Evolutionary conservation across 306 rosid species (phyloP).

Genomic region (Inga laurina): DNA sequence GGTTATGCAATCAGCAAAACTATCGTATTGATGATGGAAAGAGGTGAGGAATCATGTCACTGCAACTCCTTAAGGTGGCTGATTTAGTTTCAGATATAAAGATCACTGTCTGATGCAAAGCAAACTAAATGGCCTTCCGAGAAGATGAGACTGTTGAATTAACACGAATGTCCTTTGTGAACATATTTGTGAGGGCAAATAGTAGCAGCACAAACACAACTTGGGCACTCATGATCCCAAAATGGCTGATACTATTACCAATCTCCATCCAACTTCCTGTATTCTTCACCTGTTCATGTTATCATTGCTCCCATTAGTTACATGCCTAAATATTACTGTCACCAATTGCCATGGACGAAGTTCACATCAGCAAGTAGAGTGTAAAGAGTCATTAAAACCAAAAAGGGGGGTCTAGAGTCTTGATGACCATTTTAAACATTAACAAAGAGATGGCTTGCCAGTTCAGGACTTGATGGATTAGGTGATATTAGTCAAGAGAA

Average conservation of each 20-base stretch:
- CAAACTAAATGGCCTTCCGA: conserved; percentile 63
- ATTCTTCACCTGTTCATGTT: conserved; percentile 80
- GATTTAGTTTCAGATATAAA: too few relatives aligned
- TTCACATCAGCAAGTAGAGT: neutral
- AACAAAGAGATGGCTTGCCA: neutral
- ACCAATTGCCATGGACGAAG: neutral
- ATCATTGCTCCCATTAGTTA: conserved; percentile 9
- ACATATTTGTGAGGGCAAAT: conserved; percentile 74
- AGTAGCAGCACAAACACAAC: conserved; percentile 83
- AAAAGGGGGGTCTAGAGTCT: neutral
- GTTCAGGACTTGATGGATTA: neutral
- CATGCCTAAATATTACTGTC: neutral
- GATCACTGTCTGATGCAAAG: neutral
- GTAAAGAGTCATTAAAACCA: neutral
- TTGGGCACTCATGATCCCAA: conserved; percentile 91
- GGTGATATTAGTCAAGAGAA: neutral
- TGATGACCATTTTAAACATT: neutral
- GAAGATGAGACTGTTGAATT: conserved; percentile 43
- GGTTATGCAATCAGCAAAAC: conserved; percentile 21
- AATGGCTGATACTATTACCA: conserved; percentile 90
- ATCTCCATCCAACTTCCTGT: conserved; percentile 98
- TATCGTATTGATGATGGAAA: neutral
- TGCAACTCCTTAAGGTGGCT: neutral
- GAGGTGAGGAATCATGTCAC: conserved; percentile 18
- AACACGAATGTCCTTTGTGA: conserved; percentile 68